Percentiles rank a stretch among this genome's conserved stretches.
These are phyloP conservation scores for Zymoseptoria pseudotritici DNA, from an alignment of 2,329 filamentous ascomycete genomes.

Conservation along the genomic window DNA sequence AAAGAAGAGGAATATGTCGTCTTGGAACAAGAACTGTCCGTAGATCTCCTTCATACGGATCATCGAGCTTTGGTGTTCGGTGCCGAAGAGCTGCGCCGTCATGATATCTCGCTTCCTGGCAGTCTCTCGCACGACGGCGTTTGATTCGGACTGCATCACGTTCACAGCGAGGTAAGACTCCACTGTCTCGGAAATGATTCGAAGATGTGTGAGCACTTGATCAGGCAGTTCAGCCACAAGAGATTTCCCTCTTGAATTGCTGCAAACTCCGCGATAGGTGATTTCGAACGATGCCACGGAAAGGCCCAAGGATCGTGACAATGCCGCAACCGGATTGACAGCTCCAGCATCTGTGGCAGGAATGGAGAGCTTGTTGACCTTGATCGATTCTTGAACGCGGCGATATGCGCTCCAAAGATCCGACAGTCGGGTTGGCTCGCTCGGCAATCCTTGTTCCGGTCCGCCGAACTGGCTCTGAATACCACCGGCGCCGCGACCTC, in stretches of 20 bases:
- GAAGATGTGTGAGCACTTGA: constrained; percentile 75
- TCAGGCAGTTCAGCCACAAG: constrained; percentile 79
- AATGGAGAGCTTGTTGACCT: constrained; percentile 39
- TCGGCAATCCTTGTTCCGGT: neutral
- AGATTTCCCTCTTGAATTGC: constrained; percentile 58
- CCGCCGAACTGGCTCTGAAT: neutral
- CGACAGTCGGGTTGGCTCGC: constrained; percentile 8
- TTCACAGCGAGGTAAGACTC: constrained; percentile 77
- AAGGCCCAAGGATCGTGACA: constrained; percentile 56
- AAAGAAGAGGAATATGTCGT: constrained; percentile 73
- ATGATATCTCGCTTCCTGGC: constrained; percentile 23
- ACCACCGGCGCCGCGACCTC: neutral
- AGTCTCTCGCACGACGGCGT: constrained; percentile 26
- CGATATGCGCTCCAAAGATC: constrained; percentile 48
- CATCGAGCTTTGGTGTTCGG: constrained; percentile 17
- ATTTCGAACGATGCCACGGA: constrained; percentile 88
- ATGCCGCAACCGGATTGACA: constrained; percentile 17
- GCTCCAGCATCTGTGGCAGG: constrained; percentile 11
- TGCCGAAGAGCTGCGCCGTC: constrained; percentile 25
- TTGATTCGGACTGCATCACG: constrained; percentile 51
- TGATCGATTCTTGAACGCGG: constrained; percentile 49
- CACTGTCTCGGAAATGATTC: constrained; percentile 80
- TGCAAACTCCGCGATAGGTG: constrained; percentile 67
- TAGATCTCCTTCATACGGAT: constrained; percentile 15
- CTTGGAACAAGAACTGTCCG: constrained; percentile 48